Evolutionary conservation across 2,329 filamentous ascomycete genomes (phyloP), one percentile per base, ranked within the genome.

Genomic region (Ophiosphaerella herpotricha): DNA sequence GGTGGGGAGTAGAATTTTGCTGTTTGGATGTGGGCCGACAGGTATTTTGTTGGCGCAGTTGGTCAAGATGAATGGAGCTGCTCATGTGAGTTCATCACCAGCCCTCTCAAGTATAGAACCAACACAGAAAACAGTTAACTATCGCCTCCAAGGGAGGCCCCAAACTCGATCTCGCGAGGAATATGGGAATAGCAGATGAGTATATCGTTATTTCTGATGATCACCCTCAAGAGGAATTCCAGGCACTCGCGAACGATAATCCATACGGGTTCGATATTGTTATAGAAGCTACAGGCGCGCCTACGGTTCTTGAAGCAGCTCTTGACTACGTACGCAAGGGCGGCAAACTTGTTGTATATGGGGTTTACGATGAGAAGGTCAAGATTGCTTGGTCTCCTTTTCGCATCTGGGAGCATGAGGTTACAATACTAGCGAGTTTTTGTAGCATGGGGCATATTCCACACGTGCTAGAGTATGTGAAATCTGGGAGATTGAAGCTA

Each of bases 211-310:
- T 81, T 18, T 78, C 77, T 1, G 55, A 57, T 13, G 31, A 44
- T 1, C 39, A 48, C 0, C 45, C 58, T 0, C 39, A 51, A 4
- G 16, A 33, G 0, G 74, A 88, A 64, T 86, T 88, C 70, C 75
- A 80, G 38, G 75, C 84, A 63, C 74, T 90, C 54, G 85, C 84
- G 75, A 73, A 76, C 36, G 80, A 85, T 39, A 85, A 90, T 71
- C 86, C 86, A 0, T 85, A 89, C 62, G 87, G 87, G 3, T 90
- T 90, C 66, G 87, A 90, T 58, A 84, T 89, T 55, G 85, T 88
- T 21, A 81, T 88, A 18, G 85, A 89, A 75, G 86, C 87, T 32
- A 89, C 87, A 11, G 87, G 87, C 14, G 86, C 82, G 43, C 77
- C 83, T 39, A 85, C 84, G 71, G 85, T 90, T 41, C 80, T 90